Percentiles rank a stretch among this genome's conserved stretches.
Evolutionary conservation across 768 basidiomycete genomes (phyloP).

Genomic region (Termitomyces sp.): DNA sequence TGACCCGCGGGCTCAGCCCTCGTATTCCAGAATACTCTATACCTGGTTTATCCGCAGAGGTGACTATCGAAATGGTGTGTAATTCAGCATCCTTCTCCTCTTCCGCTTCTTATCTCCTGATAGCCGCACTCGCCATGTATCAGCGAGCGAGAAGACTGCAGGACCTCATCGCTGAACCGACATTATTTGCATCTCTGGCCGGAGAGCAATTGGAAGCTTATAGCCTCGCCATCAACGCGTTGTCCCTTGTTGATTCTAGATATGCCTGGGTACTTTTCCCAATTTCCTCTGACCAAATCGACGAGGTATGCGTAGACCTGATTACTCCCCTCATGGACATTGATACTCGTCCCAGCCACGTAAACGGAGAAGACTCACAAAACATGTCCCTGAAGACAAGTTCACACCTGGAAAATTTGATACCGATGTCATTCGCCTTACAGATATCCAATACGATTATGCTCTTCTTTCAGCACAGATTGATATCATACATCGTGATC

Average conservation of each 20-base stretch:
- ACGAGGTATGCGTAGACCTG: constrained; percentile 37
- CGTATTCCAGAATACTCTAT: constrained; percentile 89
- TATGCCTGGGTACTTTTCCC: constrained; percentile 82
- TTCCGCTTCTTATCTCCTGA: constrained; percentile 11
- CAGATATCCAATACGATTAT: constrained; percentile 77
- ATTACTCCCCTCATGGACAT: constrained; percentile 10
- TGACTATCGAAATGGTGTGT: constrained; percentile 87
- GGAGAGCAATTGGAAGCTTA: constrained; percentile 78
- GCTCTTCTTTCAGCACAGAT: constrained; percentile 72
- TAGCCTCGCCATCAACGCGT: constrained; percentile 81
- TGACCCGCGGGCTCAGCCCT: constrained; percentile 79
- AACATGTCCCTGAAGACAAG: constrained; percentile 73
- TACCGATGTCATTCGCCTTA: constrained; percentile 72
- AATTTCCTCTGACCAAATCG: constrained; percentile 36
- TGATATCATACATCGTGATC: constrained; percentile 65
- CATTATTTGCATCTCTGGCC: constrained; percentile 37
- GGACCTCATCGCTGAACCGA: constrained; percentile 38
- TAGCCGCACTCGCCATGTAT: constrained; percentile 92
- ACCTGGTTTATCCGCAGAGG: constrained; percentile 86
- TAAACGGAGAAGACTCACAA: constrained; percentile 68
- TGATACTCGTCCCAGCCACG: constrained; percentile 36
- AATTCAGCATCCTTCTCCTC: constrained; percentile 5
- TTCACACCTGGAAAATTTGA: constrained; percentile 58
- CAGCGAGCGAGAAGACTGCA: constrained; percentile 80
- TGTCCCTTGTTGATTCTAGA: constrained; percentile 75